Evolutionary conservation across 148 eudicot species (phyloP), one percentile per base, ranked within the genome.

Genomic region (Gaultheria prostrata): DNA sequence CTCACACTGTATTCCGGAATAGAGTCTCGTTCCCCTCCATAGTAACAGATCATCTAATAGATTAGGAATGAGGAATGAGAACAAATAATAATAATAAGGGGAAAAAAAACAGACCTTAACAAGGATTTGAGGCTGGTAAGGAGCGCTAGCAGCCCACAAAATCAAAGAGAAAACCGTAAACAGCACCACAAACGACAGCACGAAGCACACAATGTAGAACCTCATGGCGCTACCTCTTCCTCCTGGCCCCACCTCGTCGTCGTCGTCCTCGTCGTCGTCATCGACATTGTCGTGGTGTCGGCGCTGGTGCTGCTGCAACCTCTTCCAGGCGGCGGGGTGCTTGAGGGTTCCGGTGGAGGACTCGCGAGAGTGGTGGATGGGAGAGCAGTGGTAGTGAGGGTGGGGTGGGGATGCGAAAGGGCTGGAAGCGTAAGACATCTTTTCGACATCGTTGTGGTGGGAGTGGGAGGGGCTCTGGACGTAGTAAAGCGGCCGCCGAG

Each of bases 301-400:
- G 8, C 61, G 76, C 20, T 79, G 54, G 1, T 85, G 61, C 11
- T 86, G 82, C 43, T 86, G 82, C 48, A 91, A 74, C 81, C 89
- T 76, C 81, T 90, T 89, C 97, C 95, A 91, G 10, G 84, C 87
- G 17, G 53, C 30, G 24, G 81, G 53, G 65, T 69, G 33, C 4
- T 32, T 67, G 35, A 61, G 86, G 0, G 97, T n/a, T n/a, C n/a
- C 92, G 21, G 92, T 90, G 54, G 97, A 95, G 6, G 95, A 92
- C 75, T 95, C 97, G 11, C 95, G 89, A 6, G 98, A 93, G 82
- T 93, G 97, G 89, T 93, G 98, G 6, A 92, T 87, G 1, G 94
- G 95, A 2, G 94, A 93, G 88, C 92, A 93, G 82, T 89, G 97
- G 91, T 93, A 93, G 43, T 88, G 90, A 9, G 81, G 76, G 87